Evolutionary conservation across 2,329 filamentous ascomycete species (phyloP).

Genomic region (Fusarium humuli): DNA sequence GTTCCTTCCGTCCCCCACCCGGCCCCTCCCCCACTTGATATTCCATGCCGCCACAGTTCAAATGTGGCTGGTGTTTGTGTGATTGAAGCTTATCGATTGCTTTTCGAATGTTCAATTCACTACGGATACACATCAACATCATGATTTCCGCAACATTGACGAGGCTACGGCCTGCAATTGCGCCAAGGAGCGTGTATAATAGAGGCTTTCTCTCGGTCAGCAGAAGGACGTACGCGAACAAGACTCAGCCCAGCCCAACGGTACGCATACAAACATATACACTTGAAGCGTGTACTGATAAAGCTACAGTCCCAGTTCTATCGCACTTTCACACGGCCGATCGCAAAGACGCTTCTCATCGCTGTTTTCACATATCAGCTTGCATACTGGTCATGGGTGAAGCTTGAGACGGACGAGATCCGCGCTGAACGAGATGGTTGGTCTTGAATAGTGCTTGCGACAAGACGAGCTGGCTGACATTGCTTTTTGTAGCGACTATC

Average conservation of each 20-base stretch:
- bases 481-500: slow-evolving; percentile 48
- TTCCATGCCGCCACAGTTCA: background rate
- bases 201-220: background rate
- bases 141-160: slow-evolving; percentile 25
- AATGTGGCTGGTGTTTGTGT: slow-evolving; percentile 12
- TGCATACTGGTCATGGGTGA: slow-evolving; percentile 79
- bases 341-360: slow-evolving; percentile 79
- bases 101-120: background rate
- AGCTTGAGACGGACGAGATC: slow-evolving; percentile 78
- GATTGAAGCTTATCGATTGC: slow-evolving; percentile 23
- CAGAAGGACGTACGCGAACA: slow-evolving; percentile 45
- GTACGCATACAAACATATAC: slow-evolving; percentile 27
- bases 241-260: slow-evolving; percentile 44
- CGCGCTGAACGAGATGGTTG: slow-evolving; percentile 68
- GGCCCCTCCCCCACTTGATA: slow-evolving; percentile 35
- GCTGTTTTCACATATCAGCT: slow-evolving; percentile 83
- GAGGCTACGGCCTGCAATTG: slow-evolving; percentile 27
- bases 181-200: background rate
- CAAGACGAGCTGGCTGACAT: slow-evolving; percentile 19
- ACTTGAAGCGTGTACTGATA: background rate
- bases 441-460: slow-evolving; percentile 29
- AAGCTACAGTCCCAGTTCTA: slow-evolving; percentile 72
- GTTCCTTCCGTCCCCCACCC: slow-evolving; percentile 19
- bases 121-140: slow-evolving; percentile 2
- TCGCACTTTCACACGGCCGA: slow-evolving; percentile 77